Evolutionary conservation across 148 eudicot genomes (phyloP).

Genomic region (Vaccinium myrtillus): DNA sequence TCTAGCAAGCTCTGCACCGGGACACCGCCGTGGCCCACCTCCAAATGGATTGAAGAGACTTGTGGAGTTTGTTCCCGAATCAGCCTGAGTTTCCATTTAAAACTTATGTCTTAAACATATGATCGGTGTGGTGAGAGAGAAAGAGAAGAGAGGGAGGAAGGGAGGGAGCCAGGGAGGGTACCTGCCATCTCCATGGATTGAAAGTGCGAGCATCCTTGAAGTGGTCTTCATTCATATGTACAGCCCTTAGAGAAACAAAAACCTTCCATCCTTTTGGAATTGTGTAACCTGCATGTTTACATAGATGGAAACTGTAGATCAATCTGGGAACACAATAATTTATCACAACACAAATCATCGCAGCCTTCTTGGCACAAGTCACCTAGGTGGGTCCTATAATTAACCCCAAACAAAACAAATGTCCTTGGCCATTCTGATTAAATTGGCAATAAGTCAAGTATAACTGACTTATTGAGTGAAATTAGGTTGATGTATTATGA

Average conservation of each 20-base stretch:
- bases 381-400: no score
- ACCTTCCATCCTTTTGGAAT: slow-evolving; percentile 97
- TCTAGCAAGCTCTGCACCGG: slow-evolving; percentile 87
- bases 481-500: no score
- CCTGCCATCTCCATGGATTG: slow-evolving; percentile 99
- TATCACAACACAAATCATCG: no score
- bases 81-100: slow-evolving; percentile 29
- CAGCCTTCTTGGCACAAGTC: no score
- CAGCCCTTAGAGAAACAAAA: slow-evolving; percentile 83
- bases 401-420: no score
- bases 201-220: slow-evolving; percentile 88
- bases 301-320: neutral
- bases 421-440: no score
- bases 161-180: slow-evolving; percentile 5
- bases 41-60: slow-evolving; percentile 79
- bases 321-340: no score
- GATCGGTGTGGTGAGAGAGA: neutral
- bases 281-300: slow-evolving; percentile 62
- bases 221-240: slow-evolving; percentile 70
- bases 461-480: no score
- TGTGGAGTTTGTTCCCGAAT: slow-evolving; percentile 39
- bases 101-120: neutral
- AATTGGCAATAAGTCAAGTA: no score
- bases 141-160: no score
- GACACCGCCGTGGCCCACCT: slow-evolving; percentile 94